Evolutionary conservation across 768 basidiomycete genomes (phyloP), one percentile per base, ranked within the genome.

Genomic region (Sistotremastrum niveocremeum): DNA sequence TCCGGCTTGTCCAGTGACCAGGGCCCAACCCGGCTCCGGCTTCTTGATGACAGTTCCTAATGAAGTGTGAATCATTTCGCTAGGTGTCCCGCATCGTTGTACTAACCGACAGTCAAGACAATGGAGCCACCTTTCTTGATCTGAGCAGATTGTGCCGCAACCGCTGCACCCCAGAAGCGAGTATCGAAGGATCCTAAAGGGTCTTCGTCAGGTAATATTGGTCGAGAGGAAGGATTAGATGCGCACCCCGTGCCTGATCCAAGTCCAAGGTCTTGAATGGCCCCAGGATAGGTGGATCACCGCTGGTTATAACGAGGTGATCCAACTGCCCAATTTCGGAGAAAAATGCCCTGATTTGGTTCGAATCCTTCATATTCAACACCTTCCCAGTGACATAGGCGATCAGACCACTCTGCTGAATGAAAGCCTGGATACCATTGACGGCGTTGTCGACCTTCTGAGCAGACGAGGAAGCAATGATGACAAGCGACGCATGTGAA

Each of bases 101-200:
- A 39, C 48, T n/a, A n/a, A 52, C 51, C 43, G 44, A 36, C 37
- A 28, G 51, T 52, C 30, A 52, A 29, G 12, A 39, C 46, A 7
- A 52, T 34, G 12, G 51, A 52, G n/a, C 51, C 51, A 5, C 48
- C 44, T 41, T n/a, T 30, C 29, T 37, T 41, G 20, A 52, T 3
- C 37, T 52, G 49, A 4, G 51, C 51, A 31, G 33, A 10, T 41
- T 52, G 31, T 3, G 48, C 51, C 3, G 49, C 51, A n/a, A 45
- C 35, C 9, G 44, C 44, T 4, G 51, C 49, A 7, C 51, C 51
- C 51, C 51, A 52, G 44, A 52, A 52, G 29, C 51, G 48, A 4
- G 49, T 49, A 28, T 52, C 51, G 41, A 52, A 52, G n/a, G 43
- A 35, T 37, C 32, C 51, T 52, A 11, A 9, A 11, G 5, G 20